phyloP scores from a whole-genome alignment of 306 rosid species.

The Chamaecrista fasciculata region DNA sequence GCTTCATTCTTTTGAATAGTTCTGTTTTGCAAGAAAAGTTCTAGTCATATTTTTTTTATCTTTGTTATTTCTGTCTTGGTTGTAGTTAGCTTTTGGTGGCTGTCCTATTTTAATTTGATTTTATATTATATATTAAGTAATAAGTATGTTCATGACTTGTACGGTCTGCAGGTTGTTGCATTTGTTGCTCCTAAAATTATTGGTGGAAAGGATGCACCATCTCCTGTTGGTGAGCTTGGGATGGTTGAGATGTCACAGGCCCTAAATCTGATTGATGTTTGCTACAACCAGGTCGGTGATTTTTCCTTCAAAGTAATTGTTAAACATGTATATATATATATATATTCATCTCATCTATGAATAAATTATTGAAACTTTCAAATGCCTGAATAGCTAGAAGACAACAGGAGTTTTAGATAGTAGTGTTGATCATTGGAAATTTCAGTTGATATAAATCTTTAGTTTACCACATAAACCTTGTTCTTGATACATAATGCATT shows the following conservation, averaged over 20 bases:
- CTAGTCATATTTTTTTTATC: neutral
- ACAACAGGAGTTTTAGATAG: neutral
- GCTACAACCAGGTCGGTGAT: slow-evolving; percentile 71
- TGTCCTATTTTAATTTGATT: slow-evolving; percentile 27
- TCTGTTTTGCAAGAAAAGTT: neutral
- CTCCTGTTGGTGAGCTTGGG: slow-evolving; percentile 98
- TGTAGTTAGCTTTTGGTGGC: neutral
- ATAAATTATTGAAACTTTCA: no score
- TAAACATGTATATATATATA: neutral
- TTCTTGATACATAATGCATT: slow-evolving; percentile 18
- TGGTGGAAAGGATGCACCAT: slow-evolving; percentile 84
- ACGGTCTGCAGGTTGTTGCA: slow-evolving; percentile 67
- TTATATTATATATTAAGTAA: neutral
- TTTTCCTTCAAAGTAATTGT: slow-evolving; percentile 13
- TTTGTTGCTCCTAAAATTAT: slow-evolving; percentile 96
- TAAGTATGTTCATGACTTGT: neutral
- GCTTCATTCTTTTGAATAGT: slow-evolving; percentile 13
- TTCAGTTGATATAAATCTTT: slow-evolving; percentile 9
- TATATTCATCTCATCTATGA: neutral
- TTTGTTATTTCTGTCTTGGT: neutral
- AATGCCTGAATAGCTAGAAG: neutral
- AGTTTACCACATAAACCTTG: slow-evolving; percentile 4
- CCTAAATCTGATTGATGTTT: slow-evolving; percentile 72
- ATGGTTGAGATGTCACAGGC: slow-evolving; percentile 99
- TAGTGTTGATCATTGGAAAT: neutral